Evolutionary conservation across 2,329 filamentous ascomycete species (phyloP).

Genomic region (Sarocladiaceae sp.): DNA sequence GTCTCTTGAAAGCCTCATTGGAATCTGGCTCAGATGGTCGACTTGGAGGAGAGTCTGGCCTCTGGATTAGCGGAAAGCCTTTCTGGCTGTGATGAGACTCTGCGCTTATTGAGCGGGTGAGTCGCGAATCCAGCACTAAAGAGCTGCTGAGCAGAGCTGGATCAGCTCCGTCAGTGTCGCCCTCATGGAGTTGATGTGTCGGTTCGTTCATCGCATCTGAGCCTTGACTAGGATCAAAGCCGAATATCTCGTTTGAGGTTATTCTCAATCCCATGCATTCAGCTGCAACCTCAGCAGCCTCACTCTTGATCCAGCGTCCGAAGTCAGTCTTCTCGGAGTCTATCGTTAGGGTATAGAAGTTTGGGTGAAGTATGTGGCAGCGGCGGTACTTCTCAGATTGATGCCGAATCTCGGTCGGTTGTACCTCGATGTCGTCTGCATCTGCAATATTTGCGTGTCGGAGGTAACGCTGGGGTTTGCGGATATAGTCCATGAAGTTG

Average conservation of each 20-base stretch:
- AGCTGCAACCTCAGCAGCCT: slow-evolving; percentile 74
- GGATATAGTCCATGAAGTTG: slow-evolving; percentile 82
- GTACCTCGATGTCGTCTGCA: slow-evolving; percentile 71
- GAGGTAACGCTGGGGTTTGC: slow-evolving; percentile 75
- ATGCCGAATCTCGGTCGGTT: slow-evolving; percentile 71
- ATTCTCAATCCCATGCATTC: slow-evolving; percentile 67
- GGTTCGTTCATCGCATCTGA: slow-evolving; percentile 19
- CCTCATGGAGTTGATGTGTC: slow-evolving; percentile 20
- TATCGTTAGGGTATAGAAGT: slow-evolving; percentile 74
- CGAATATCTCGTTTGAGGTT: slow-evolving; percentile 16
- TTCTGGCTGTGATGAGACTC: slow-evolving; percentile 33
- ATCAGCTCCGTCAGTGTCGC: slow-evolving; percentile 29
- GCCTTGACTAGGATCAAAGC: slow-evolving; percentile 21
- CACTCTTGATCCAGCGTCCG: slow-evolving; percentile 74
- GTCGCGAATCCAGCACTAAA: slow-evolving; percentile 32
- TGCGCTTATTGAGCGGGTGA: slow-evolving; percentile 49
- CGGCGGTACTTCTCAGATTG: slow-evolving; percentile 71
- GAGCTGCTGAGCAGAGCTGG: slow-evolving; percentile 37
- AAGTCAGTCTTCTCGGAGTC: slow-evolving; percentile 76
- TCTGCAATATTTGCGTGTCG: slow-evolving; percentile 67
- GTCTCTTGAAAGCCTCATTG: slow-evolving; percentile 25
- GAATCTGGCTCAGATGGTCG: slow-evolving; percentile 45
- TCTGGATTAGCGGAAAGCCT: slow-evolving; percentile 13
- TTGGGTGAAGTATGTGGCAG: slow-evolving; percentile 74
- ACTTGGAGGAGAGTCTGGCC: slow-evolving; percentile 45